Evolutionary conservation across 2,329 filamentous ascomycete genomes (phyloP), one percentile per base, ranked within the genome.

Genomic region (Colletotrichum lindemuthianum): DNA sequence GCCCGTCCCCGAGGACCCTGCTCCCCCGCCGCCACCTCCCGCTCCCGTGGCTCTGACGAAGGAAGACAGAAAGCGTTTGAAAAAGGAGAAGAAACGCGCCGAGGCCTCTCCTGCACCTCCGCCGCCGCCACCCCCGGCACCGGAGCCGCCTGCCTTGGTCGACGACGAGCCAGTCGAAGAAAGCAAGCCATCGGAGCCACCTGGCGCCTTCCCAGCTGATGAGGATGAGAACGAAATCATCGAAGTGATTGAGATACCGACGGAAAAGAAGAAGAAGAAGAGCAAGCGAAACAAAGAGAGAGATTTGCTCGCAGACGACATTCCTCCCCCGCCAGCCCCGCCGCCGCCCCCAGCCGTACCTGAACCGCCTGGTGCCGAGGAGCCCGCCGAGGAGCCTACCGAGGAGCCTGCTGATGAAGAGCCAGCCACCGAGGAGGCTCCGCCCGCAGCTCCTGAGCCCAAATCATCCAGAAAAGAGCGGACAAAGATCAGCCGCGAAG

Each of bases 381-480:
- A 64, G 39, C 56, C 56, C 8, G 37, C 6, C 12, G 57, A 43
- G 3, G 60, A 63, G 16, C 7, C 39, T 8, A 7, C 36, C 5
- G 54, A 15, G 37, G 53, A 56, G 10, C 39, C 52, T 6, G 8
- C 15, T 32, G 41, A 24, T 7, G 44, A 49, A 32, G 45, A 58
- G 55, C 37, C 47, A 9, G 36, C 34, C 33, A 45, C 8, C 11
- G 61, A 61, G n/a, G 52, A 57, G 33, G 15, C 34, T 4, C 73
- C 80, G 50, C 80, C 83, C 8, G 82, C 84, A 34, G 81, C 83
- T 5, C 78, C 86, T 13, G 87, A 89, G 54, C 78, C 83, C 11
- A 88, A 82, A 65, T 87, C 85, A 5, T 83, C 83, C 4, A 92
- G 88, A 77, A 96, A 91, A 74, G 92, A 96, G 68, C 90, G 93